Evolutionary conservation across 176 grass and related monocot genomes (phyloP), one percentile per base, ranked within the genome.

Genomic region (Avena sativa): DNA sequence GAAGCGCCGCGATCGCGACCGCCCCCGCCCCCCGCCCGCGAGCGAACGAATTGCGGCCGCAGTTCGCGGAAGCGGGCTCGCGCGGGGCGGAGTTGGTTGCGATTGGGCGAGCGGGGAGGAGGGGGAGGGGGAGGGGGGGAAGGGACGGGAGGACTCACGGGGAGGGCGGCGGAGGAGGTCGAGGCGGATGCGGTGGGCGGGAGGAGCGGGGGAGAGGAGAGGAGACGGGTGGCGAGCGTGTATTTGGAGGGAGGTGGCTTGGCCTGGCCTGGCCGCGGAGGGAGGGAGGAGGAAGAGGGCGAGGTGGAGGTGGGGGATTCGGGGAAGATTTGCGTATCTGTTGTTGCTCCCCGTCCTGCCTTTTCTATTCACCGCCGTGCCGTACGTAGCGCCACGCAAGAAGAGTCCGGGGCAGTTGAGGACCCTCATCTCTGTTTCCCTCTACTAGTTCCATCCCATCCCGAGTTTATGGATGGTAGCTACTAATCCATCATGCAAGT

Each of bases 311-410:
- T 48, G 43, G 75, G 9, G 59, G 79, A 73, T 72, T 64, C 63
- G 79, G 79, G 51, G 55, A 90, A 79, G 89, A 90, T 90, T 20
- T 83, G 84, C 89, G 89, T 48, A 87, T 87, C 89, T 73, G 61
- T 28, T 28, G 28, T 28, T 28, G 28, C 28, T 28, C 28, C 61
- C 5, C 59, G 1, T 1, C 60, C 12, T 3, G 12, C 6, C 79
- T 87, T 90, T 73, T 87, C 84, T 83, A 79, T 87, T 63, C 89
- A 87, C 84, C 71, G 84, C 51, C 49, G 49, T 51, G 49, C 49
- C 49, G 49, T 51, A 51, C 49, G 49, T 13, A 13, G 11, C 49
- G 49, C 49, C 49, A 12, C 11, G 49, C 49, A 11, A 12, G 49
- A 43, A 43, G 6, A 43, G 6, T 43, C 40, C 40, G 40, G 40